Evolutionary conservation across 108 stramenopile species (phyloP).

Genomic region (Licmophora abbreviata): DNA sequence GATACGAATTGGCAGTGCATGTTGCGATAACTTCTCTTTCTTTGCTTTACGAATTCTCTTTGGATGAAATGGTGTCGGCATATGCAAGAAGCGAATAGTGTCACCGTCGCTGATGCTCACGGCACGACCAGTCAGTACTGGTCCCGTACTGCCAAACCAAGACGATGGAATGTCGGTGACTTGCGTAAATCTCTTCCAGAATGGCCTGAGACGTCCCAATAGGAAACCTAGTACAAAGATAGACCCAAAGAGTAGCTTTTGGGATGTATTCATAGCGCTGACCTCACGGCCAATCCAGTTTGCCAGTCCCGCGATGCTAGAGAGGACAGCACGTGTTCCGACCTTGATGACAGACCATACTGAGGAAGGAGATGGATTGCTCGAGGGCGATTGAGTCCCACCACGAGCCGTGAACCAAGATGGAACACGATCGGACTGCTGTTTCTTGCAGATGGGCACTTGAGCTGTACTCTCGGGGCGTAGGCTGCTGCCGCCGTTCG

Average conservation of each 20-base stretch:
- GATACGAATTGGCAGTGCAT: constrained; percentile 33
- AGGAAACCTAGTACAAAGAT: constrained; percentile 11
- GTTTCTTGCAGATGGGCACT: too few relatives aligned
- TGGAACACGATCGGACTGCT: too few relatives aligned
- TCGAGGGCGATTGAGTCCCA: too few relatives aligned
- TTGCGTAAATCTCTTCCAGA: constrained; percentile 13
- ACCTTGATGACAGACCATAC: too few relatives aligned
- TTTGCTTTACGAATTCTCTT: constrained; percentile 8
- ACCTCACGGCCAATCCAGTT: too few relatives aligned
- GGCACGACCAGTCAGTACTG: constrained; percentile 22
- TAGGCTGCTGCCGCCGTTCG: too few relatives aligned
- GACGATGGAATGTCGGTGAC: constrained; percentile 22
- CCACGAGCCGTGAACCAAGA: too few relatives aligned
- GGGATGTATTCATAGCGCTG: too few relatives aligned
- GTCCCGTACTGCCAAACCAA: constrained; percentile 19
- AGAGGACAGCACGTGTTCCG: too few relatives aligned
- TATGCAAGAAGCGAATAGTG: constrained; percentile 42
- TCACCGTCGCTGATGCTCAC: constrained; percentile 38
- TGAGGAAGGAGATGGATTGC: too few relatives aligned
- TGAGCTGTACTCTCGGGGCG: too few relatives aligned
- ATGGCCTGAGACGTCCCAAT: constrained; percentile 4
- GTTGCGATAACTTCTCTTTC: constrained; percentile 20
- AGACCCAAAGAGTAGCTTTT: background rate
- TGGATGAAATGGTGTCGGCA: constrained; percentile 28
- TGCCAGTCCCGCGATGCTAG: too few relatives aligned